phyloP scores from a whole-genome alignment of 495 filamentous ascomycete genomes.

The Letharia lupina region DNA sequence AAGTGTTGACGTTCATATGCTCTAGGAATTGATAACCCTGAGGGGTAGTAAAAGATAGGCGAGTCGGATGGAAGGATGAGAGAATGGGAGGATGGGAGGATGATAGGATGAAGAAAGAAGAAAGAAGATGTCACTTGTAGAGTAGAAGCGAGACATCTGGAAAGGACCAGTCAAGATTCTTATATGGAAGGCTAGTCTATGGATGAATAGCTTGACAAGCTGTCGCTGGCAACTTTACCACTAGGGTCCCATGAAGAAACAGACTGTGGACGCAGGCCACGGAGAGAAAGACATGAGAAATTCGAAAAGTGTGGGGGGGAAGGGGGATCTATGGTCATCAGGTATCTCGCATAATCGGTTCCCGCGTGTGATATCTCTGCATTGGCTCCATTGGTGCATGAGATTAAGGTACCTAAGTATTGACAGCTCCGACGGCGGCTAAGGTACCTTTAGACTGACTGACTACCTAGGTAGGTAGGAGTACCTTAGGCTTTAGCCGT shows the following conservation, averaged over 20 bases:
- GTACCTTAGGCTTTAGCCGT: too few relatives aligned
- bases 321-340: not conserved
- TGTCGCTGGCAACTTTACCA: too few relatives aligned
- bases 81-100: not conserved
- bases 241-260: too few relatives aligned
- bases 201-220: too few relatives aligned
- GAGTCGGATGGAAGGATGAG: not conserved
- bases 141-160: not conserved
- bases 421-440: too few relatives aligned
- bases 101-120: too few relatives aligned
- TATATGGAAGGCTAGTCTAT: not conserved
- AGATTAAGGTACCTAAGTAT: too few relatives aligned
- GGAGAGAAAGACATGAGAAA: not conserved
- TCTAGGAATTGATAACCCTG: not conserved
- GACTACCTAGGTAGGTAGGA: too few relatives aligned
- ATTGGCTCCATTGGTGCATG: not conserved
- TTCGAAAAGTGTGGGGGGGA: not conserved
- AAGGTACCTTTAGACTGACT: too few relatives aligned
- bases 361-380: not conserved
- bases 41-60: too few relatives aligned
- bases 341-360: not conserved
- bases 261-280: not conserved
- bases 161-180: not conserved
- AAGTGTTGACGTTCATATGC: not conserved
- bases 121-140: not conserved